These are phyloP conservation scores for Parachaetomium inaequale DNA, from an alignment of 495 filamentous ascomycete genomes.

Conservation along the genomic window DNA sequence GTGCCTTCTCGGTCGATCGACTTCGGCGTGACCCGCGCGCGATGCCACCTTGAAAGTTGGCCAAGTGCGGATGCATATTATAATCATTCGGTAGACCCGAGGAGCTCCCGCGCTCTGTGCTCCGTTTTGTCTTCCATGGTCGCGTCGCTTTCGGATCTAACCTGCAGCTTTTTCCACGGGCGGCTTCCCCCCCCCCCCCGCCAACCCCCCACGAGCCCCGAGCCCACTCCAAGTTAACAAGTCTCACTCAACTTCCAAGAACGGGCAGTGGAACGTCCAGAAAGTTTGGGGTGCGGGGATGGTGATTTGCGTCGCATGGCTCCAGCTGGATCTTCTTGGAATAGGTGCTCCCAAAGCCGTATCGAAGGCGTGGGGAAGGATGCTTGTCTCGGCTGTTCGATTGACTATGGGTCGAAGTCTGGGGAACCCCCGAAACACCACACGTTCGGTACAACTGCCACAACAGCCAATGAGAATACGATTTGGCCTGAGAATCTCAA, in stretches of 20 bases:
- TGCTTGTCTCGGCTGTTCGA: constrained; percentile 13
- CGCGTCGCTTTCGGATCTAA: neutral
- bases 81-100: neutral
- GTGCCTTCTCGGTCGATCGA: neutral
- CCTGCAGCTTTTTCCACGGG: neutral
- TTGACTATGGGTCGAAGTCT: constrained; percentile 1
- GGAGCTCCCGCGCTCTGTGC: neutral
- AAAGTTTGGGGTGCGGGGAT: neutral
- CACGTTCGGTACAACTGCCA: neutral
- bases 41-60: neutral
- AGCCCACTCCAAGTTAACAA: no score
- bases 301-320: neutral
- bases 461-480: constrained; percentile 5
- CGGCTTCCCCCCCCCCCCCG: no score
- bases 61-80: neutral
- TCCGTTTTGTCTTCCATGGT: neutral
- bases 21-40: neutral
- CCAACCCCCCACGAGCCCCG: neutral
- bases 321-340: neutral
- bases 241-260: neutral
- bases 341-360: neutral
- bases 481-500: no score
- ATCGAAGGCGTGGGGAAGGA: neutral
- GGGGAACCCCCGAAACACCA: constrained; percentile 12
- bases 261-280: neutral